A percentile compares a stretch with the other conserved stretches of the same genome.
Evolutionary conservation across 177 flowering plant genomes (phyloP).

Genomic region (Tripterygium wilfordii): DNA sequence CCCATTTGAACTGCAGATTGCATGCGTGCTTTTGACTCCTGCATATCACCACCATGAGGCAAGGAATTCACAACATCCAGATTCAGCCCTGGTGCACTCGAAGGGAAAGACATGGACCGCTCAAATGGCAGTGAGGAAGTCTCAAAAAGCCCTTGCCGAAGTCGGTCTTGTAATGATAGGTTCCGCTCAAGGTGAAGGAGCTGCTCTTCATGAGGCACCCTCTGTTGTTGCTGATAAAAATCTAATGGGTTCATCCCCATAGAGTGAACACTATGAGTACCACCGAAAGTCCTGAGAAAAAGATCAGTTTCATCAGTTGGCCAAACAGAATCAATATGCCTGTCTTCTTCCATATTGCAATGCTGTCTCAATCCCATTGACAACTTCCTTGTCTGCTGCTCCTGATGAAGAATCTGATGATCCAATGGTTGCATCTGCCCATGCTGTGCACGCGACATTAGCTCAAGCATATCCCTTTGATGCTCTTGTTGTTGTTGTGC

Average conservation of each 20-base stretch:
- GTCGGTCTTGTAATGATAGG: no score
- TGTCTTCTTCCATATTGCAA: constrained; percentile 54
- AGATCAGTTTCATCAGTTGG: constrained; percentile 51
- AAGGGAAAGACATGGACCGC: constrained; percentile 41
- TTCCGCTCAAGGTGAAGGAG: constrained; percentile 23
- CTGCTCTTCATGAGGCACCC: constrained; percentile 27
- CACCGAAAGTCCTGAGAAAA: constrained; percentile 32
- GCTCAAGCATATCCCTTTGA: constrained; percentile 52
- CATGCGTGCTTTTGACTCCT: constrained; percentile 42
- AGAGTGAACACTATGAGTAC: constrained; percentile 35
- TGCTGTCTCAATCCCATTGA: constrained; percentile 58
- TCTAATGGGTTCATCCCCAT: constrained; percentile 49
- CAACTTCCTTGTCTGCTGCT: constrained; percentile 57
- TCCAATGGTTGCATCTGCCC: constrained; percentile 53
- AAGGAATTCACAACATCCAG: constrained; percentile 54
- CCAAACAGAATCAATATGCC: constrained; percentile 54
- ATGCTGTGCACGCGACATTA: constrained; percentile 52
- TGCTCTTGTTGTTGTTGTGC: constrained; percentile 39
- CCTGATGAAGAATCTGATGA: constrained; percentile 67
- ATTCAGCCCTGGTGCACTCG: constrained; percentile 48
- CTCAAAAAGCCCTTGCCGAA: constrained; percentile 56
- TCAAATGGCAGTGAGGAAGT: constrained; percentile 47
- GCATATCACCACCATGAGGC: constrained; percentile 54
- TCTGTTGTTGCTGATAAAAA: constrained; percentile 55
- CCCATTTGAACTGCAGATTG: constrained; percentile 43